These are phyloP conservation scores for Clavispora vitiphila DNA, from an alignment of 805 yeast genomes.

Conservation along the genomic window DNA sequence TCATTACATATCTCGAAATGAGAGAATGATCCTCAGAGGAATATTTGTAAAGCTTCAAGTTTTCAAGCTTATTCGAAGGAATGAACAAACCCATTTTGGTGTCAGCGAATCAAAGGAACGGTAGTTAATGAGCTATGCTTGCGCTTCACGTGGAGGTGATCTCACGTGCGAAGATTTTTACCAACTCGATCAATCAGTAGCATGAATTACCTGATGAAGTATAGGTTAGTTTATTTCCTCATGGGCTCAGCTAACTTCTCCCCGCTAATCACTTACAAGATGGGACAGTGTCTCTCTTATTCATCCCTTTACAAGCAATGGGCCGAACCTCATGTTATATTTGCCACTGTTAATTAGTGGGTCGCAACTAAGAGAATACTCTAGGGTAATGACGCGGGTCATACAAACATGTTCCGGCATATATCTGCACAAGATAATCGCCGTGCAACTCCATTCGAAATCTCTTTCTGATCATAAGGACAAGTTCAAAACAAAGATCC, in stretches of 20 bases:
- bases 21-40: constrained; percentile 79
- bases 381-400: neutral
- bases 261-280: too few relatives aligned
- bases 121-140: neutral
- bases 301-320: too few relatives aligned
- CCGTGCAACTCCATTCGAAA: neutral
- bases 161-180: neutral
- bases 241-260: neutral
- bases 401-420: neutral
- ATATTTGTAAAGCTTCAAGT: constrained; percentile 57
- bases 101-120: neutral
- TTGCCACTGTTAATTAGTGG: too few relatives aligned
- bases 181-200: neutral
- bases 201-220: neutral
- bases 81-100: constrained; percentile 59
- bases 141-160: neutral
- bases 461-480: neutral
- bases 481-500: neutral
- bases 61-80: constrained; percentile 47
- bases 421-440: neutral
- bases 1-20: constrained; percentile 66
- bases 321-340: neutral
- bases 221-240: neutral
- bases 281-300: too few relatives aligned
- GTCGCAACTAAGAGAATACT: neutral